phyloP scores from a whole-genome alignment of 495 filamentous ascomycete genomes.

The Penicillium pulvis region DNA sequence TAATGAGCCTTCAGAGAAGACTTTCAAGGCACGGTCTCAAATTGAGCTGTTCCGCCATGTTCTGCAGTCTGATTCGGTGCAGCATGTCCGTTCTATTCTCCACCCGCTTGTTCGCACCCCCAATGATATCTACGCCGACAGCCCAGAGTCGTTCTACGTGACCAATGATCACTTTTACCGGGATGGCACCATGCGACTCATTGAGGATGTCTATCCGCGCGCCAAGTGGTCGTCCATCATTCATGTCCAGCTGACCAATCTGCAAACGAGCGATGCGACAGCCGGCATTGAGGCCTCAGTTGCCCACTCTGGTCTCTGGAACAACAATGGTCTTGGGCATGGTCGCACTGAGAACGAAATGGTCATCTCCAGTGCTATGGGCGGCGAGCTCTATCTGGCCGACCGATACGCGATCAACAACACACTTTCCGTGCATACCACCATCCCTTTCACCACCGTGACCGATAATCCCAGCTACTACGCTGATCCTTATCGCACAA shows the following conservation, averaged over 20 bases:
- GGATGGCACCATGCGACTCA: constrained; percentile 43
- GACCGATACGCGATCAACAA: constrained; percentile 22
- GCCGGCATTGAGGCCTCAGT: constrained; percentile 47
- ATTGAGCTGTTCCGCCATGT: constrained; percentile 63
- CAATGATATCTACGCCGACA: constrained; percentile 58
- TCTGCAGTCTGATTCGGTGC: constrained; percentile 29
- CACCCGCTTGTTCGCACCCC: constrained; percentile 56
- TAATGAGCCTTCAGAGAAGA: constrained; percentile 8
- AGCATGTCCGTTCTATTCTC: constrained; percentile 47
- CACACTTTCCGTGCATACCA: constrained; percentile 44
- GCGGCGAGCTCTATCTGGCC: constrained; percentile 37
- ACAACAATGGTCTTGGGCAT: constrained; percentile 60
- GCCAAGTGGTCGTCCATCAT: constrained; percentile 44
- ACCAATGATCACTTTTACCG: constrained; percentile 64
- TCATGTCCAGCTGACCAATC: constrained; percentile 32
- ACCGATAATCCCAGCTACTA: constrained; percentile 63
- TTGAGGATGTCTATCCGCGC: constrained; percentile 42
- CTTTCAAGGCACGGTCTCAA: constrained; percentile 49
- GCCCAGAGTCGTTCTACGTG: constrained; percentile 53
- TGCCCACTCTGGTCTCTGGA: constrained; percentile 45
- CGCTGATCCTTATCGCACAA: constrained; percentile 43
- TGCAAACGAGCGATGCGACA: constrained; percentile 15
- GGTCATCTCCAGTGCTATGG: constrained; percentile 45
- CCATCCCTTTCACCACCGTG: constrained; percentile 42
- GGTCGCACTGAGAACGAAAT: constrained; percentile 50